Percentiles rank a stretch among this genome's conserved stretches.
Conservation (phyloP, 1,139 yeast genomes). For the Debaryomycetaceae sp. region DNA sequence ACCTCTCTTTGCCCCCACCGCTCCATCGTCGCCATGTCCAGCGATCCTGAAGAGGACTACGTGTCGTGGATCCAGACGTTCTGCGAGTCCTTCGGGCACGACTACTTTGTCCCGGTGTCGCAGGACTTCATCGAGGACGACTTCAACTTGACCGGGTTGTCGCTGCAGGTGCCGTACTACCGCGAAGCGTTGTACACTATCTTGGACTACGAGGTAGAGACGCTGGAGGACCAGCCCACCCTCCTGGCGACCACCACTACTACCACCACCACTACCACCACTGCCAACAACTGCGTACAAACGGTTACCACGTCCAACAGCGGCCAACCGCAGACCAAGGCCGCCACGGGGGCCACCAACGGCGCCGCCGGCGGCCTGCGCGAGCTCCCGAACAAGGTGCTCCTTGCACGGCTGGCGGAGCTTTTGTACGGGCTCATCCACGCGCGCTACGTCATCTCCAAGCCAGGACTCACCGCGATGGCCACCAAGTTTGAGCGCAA, state of each 20-base stretch:
- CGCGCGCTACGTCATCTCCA: constrained; percentile 83
- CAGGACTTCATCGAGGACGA: constrained; percentile 96
- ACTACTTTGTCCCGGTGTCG: constrained; percentile 87
- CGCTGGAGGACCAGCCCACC: constrained; percentile 43
- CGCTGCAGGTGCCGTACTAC: constrained; percentile 83
- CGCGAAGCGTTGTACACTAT: constrained; percentile 89
- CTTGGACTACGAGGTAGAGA: constrained; percentile 73
- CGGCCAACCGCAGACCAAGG: no score
- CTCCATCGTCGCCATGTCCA: constrained; percentile 41
- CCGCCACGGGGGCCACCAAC: constrained; percentile 1
- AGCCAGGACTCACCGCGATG: constrained; percentile 90
- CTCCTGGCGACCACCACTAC: background rate
- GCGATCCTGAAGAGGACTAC: constrained; percentile 53
- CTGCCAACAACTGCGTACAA: background rate
- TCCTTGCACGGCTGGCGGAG: constrained; percentile 88
- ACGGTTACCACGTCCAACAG: background rate
- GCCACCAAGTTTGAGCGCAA: constrained; percentile 90
- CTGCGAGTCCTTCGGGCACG: constrained; percentile 86
- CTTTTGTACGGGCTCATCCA: constrained; percentile 89
- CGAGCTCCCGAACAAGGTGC: constrained; percentile 64
- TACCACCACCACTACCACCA: constrained; percentile 1
- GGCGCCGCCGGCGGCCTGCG: constrained; percentile 13
- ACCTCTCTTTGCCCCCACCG: no score
- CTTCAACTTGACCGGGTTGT: constrained; percentile 86
- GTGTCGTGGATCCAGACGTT: constrained; percentile 90